A percentile compares a stretch with the other conserved stretches of the same genome.
Conservation (phyloP, 176 grass and related monocot genomes). For the Rhynchospora pubera region DNA sequence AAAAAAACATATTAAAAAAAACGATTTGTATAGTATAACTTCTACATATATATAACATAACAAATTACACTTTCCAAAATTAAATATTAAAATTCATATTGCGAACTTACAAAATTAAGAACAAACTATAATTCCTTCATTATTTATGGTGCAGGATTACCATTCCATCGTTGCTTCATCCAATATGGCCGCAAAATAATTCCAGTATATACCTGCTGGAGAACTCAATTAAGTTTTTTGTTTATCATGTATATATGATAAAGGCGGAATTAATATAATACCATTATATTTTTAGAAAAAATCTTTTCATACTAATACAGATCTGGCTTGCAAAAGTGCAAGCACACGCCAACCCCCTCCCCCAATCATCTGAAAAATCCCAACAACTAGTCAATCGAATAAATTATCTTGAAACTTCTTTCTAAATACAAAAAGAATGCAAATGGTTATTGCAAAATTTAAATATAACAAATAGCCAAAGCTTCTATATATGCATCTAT, state of each 20-base stretch:
- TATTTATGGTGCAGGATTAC: not conserved
- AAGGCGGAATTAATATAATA: not conserved
- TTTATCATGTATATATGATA: not conserved
- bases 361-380: not conserved
- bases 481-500: not conserved
- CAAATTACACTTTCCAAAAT: too few relatives aligned
- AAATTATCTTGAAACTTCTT: not conserved
- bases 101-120: too few relatives aligned
- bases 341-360: not conserved
- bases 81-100: too few relatives aligned
- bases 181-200: not conserved
- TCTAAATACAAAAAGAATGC: constrained; percentile 27
- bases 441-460: constrained; percentile 8
- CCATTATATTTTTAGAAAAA: not conserved
- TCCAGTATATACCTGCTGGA: not conserved
- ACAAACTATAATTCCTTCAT: not conserved
- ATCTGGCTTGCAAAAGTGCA: not conserved
- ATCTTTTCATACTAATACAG: not conserved
- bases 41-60: too few relatives aligned
- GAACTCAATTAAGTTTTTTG: not conserved
- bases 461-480: not conserved
- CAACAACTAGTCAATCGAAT: constrained; percentile 1
- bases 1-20: too few relatives aligned
- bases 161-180: not conserved
- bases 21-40: too few relatives aligned